Percentiles rank a stretch among this genome's conserved stretches.
Conservation (phyloP, 495 filamentous ascomycete genomes). For the Penicillium diatomitis region DNA sequence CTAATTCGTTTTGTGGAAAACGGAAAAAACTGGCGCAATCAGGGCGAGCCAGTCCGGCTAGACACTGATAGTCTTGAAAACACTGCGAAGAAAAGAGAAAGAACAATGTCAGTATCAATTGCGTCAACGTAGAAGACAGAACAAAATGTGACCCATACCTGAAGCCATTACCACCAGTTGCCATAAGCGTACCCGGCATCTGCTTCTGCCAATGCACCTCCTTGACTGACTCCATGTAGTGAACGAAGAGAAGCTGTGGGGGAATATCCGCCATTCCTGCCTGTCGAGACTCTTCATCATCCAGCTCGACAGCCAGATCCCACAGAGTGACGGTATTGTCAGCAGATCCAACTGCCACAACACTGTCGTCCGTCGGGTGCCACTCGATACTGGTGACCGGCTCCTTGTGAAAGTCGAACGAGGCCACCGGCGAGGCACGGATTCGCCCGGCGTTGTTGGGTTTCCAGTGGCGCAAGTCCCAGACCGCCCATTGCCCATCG, state of each 20-base stretch:
- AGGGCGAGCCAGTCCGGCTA: conserved; percentile 11
- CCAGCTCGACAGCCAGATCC: conserved; percentile 93
- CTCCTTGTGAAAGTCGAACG: conserved; percentile 89
- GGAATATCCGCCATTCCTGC: conserved; percentile 83
- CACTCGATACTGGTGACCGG: conserved; percentile 95
- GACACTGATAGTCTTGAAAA: conserved; percentile 51
- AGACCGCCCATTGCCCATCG: conserved; percentile 89
- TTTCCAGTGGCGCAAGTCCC: conserved; percentile 95
- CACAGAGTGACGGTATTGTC: conserved; percentile 92
- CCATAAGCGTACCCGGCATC: conserved; percentile 84
- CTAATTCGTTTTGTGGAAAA: too few species aligned
- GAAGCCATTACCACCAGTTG: conserved; percentile 81
- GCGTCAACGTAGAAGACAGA: neutral
- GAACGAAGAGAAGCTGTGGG: conserved; percentile 89
- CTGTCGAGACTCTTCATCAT: conserved; percentile 91
- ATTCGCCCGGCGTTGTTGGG: conserved; percentile 41
- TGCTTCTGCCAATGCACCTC: conserved; percentile 96
- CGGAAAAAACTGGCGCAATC: too few species aligned
- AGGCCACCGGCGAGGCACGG: conserved; percentile 64
- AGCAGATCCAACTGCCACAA: conserved; percentile 83
- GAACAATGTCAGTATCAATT: conserved; percentile 12
- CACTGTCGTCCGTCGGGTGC: conserved; percentile 93
- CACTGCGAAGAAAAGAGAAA: conserved; percentile 20
- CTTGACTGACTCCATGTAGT: conserved; percentile 90
- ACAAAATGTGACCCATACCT: conserved; percentile 33